Percentiles rank a stretch among this genome's conserved stretches.
phyloP scores from a whole-genome alignment of 1,284 basidiomycete species.

The Malassezia nana region DNA sequence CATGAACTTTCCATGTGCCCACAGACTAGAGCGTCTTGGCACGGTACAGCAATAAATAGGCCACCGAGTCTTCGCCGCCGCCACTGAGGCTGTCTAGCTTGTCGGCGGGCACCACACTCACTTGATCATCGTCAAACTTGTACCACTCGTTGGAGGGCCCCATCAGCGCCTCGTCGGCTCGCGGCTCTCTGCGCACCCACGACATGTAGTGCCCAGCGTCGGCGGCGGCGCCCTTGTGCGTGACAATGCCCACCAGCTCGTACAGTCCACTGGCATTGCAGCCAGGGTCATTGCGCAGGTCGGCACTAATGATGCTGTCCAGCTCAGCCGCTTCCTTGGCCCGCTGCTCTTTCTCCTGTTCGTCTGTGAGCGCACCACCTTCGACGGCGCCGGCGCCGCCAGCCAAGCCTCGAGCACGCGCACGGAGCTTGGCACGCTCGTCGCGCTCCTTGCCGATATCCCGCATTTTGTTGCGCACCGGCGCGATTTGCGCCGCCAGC shows the following conservation, averaged over 20 bases:
- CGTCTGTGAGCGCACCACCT: constrained; percentile 54
- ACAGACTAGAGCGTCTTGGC: constrained; percentile 23
- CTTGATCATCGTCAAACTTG: constrained; percentile 46
- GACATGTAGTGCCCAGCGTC: constrained; percentile 89
- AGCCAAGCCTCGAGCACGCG: constrained; percentile 56
- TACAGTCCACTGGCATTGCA: constrained; percentile 67
- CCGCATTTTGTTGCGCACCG: constrained; percentile 62
- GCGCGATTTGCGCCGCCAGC: constrained; percentile 61
- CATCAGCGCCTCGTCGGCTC: constrained; percentile 6
- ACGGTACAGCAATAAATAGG: constrained; percentile 42
- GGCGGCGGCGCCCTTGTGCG: constrained; percentile 89
- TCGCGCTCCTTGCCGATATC: constrained; percentile 70
- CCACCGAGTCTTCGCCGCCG: constrained; percentile 44
- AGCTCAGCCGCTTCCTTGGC: constrained; percentile 26
- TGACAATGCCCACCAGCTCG: constrained; percentile 83
- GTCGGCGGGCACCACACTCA: constrained; percentile 30
- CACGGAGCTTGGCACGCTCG: constrained; percentile 73
- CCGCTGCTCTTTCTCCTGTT: constrained; percentile 55
- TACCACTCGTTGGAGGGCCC: constrained; percentile 41
- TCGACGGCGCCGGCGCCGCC: constrained; percentile 51
- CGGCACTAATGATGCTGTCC: constrained; percentile 56
- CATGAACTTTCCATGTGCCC: background rate
- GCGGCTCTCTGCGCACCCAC: constrained; percentile 55
- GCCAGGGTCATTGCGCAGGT: constrained; percentile 61
- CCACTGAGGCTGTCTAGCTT: constrained; percentile 41